phyloP scores from a whole-genome alignment of 1,284 basidiomycete species.

The Ceratorhiza oryzae-sativae region DNA sequence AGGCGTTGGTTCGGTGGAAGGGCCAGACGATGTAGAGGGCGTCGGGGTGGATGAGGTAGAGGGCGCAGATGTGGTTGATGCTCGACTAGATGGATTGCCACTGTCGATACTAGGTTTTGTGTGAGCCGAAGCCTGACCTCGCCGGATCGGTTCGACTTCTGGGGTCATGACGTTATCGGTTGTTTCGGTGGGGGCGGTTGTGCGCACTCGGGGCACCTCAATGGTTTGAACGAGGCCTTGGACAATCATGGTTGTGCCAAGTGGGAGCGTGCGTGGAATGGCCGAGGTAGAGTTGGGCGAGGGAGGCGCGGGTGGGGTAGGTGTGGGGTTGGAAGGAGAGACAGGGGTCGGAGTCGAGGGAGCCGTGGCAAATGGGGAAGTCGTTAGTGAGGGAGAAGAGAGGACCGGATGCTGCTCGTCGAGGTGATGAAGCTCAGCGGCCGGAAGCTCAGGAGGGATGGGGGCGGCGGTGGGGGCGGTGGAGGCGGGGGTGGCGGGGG shows the following conservation, averaged over 20 bases:
- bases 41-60: neutral
- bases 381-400: neutral
- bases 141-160: constrained; percentile 2
- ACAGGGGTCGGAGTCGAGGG: neutral
- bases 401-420: constrained; percentile 16
- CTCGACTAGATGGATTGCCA: neutral
- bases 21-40: neutral
- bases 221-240: constrained; percentile 46
- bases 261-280: constrained; percentile 39
- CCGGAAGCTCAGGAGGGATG: constrained; percentile 36
- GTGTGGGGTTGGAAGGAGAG: constrained; percentile 2
- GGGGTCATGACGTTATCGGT: constrained; percentile 3
- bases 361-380: neutral
- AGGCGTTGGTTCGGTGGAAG: neutral
- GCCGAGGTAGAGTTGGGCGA: neutral
- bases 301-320: too few relatives aligned
- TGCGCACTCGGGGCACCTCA: constrained; percentile 46
- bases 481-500: constrained; percentile 24
- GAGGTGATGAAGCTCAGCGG: constrained; percentile 26
- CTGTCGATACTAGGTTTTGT: neutral
- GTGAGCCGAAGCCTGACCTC: neutral
- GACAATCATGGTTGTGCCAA: constrained; percentile 44
- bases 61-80: neutral
- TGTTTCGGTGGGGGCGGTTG: neutral
- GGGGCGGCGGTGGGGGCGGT: constrained; percentile 18